These are phyloP conservation scores for Wickerhamiella azyma DNA, from an alignment of 805 yeast genomes.

Conservation along the genomic window DNA sequence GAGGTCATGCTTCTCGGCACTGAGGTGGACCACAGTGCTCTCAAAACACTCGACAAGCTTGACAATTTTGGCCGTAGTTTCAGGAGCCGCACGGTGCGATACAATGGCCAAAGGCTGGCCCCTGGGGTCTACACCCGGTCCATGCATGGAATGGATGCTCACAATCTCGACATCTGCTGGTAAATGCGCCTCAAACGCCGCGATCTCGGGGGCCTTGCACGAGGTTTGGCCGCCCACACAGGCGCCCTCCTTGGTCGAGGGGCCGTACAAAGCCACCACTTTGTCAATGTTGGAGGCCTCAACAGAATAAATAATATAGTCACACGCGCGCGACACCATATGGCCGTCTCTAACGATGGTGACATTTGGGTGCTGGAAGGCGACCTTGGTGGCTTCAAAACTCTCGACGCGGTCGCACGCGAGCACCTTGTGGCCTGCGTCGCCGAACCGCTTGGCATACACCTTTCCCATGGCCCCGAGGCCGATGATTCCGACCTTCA, in stretches of 20 bases:
- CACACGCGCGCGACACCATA: conserved; percentile 64
- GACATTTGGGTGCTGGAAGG: conserved; percentile 28
- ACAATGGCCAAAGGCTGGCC: conserved; percentile 91
- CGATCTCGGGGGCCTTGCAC: conserved; percentile 81
- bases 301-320: conserved; percentile 77
- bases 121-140: conserved; percentile 75
- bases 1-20: conserved; percentile 82
- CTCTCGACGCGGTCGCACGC: conserved; percentile 72
- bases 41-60: conserved; percentile 54
- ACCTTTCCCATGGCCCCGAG: conserved; percentile 93
- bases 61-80: conserved; percentile 47
- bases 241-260: conserved; percentile 70
- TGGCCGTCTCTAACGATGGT: conserved; percentile 66
- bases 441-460: conserved; percentile 64
- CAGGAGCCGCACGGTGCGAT: conserved; percentile 49
- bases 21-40: conserved; percentile 61
- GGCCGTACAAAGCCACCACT: conserved; percentile 67
- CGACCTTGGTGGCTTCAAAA: conserved; percentile 33
- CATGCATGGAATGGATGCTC: conserved; percentile 85
- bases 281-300: conserved; percentile 75
- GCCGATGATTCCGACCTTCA: conserved; percentile 76
- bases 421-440: conserved; percentile 61
- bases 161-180: conserved; percentile 76
- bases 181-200: conserved; percentile 61
- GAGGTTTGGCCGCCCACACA: conserved; percentile 98